phyloP scores from a whole-genome alignment of 495 filamentous ascomycete species.

The Thermochaetoides thermophila region DNA sequence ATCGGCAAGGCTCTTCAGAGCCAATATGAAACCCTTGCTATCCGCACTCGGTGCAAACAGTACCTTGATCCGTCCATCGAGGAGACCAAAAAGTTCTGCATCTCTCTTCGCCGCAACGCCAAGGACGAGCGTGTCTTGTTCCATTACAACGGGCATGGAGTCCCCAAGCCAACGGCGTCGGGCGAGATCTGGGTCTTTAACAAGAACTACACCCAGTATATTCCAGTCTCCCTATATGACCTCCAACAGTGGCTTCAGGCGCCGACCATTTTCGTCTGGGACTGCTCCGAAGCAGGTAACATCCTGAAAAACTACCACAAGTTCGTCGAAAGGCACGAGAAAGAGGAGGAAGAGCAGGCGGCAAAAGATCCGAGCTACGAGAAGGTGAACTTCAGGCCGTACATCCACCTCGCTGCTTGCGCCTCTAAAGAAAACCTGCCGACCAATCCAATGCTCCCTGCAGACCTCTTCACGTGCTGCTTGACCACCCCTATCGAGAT shows the following conservation, averaged over 20 bases:
- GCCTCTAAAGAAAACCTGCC: slow-evolving; percentile 78
- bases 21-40: slow-evolving; percentile 89
- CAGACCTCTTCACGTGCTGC: slow-evolving; percentile 92
- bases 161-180: slow-evolving; percentile 89
- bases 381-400: slow-evolving; percentile 46
- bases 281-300: slow-evolving; percentile 89
- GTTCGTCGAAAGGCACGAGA: slow-evolving; percentile 86
- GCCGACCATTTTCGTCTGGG: slow-evolving; percentile 92
- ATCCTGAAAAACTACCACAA: slow-evolving; percentile 89
- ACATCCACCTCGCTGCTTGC: slow-evolving; percentile 89
- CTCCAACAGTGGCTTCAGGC: slow-evolving; percentile 92
- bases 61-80: slow-evolving; percentile 93
- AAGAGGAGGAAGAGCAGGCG: slow-evolving; percentile 59
- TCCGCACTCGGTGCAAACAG: slow-evolving; percentile 90
- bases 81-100: slow-evolving; percentile 90
- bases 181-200: slow-evolving; percentile 99
- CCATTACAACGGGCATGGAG: slow-evolving; percentile 97
- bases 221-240: slow-evolving; percentile 91
- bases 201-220: slow-evolving; percentile 96
- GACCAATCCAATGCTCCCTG: slow-evolving; percentile 89
- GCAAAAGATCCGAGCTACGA: slow-evolving; percentile 59
- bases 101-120: slow-evolving; percentile 73
- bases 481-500: slow-evolving; percentile 95
- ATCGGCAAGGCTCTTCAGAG: slow-evolving; percentile 91
- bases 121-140: slow-evolving; percentile 91